Evolutionary conservation across 306 rosid species (phyloP).

Genomic region (Boehmeria nivea): DNA sequence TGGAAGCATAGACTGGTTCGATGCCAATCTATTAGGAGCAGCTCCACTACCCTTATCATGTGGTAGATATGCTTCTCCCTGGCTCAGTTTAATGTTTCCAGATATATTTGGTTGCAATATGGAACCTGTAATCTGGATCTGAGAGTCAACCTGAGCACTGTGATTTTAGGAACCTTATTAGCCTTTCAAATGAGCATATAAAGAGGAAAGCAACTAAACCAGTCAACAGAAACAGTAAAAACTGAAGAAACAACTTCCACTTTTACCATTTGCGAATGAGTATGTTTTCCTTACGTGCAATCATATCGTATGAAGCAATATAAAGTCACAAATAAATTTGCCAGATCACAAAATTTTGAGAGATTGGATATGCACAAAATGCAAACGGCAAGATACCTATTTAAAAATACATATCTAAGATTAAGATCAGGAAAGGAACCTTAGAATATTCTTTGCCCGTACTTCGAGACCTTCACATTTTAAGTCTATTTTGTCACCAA

Average conservation of each 20-base stretch:
- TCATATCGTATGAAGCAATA: background rate
- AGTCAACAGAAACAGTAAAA: background rate
- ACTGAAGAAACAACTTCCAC: background rate
- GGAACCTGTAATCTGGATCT: constrained; percentile 90
- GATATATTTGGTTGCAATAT: constrained; percentile 76
- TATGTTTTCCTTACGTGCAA: background rate
- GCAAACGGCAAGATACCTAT: too few relatives aligned
- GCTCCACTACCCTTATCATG: constrained; percentile 83
- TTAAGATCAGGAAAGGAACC: constrained; percentile 40
- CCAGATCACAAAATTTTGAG: background rate
- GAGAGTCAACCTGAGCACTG: constrained; percentile 97
- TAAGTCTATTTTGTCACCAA: constrained; percentile 71
- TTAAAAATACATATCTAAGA: too few relatives aligned
- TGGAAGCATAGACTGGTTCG: constrained; percentile 57
- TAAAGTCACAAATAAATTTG: background rate
- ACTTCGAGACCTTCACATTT: constrained; percentile 90
- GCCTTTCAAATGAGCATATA: constrained; percentile 14
- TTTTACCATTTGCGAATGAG: background rate
- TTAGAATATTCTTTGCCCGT: constrained; percentile 60
- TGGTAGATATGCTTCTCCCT: constrained; percentile 94
- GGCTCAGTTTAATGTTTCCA: constrained; percentile 82
- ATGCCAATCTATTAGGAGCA: constrained; percentile 58
- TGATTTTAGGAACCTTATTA: constrained; percentile 16
- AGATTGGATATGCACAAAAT: constrained; percentile 6
- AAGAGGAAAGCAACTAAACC: constrained; percentile 5